Percentiles rank a stretch among this genome's conserved stretches.
Conservation (phyloP, 2,329 filamentous ascomycete genomes). For the Xylaria sp. region DNA sequence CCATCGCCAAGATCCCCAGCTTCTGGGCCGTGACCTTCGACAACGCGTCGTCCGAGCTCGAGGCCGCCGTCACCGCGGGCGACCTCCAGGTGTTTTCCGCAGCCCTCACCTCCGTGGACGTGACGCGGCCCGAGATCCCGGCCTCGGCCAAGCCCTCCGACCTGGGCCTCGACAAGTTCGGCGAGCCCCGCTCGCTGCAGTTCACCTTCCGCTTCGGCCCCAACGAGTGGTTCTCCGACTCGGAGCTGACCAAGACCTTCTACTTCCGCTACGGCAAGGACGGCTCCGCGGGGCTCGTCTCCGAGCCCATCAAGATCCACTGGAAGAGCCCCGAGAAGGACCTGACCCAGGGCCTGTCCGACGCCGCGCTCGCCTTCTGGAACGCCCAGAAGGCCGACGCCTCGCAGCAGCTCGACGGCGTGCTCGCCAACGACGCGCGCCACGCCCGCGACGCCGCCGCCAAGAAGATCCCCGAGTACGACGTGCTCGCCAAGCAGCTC, state of each 20-base stretch:
- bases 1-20: conserved; percentile 68
- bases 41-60: conserved; percentile 66
- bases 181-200: conserved; percentile 71
- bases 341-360: conserved; percentile 70
- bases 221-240: conserved; percentile 72
- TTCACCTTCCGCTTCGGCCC: conserved; percentile 66
- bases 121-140: conserved; percentile 58
- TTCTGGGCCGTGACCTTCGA: conserved; percentile 79
- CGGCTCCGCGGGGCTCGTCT: conserved; percentile 70
- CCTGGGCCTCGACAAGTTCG: conserved; percentile 52
- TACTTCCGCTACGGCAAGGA: conserved; percentile 70
- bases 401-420: conserved; percentile 52
- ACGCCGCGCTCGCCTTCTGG: conserved; percentile 67
- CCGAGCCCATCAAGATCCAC: conserved; percentile 73
- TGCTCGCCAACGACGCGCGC: conserved; percentile 44
- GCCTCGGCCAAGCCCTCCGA: conserved; percentile 48
- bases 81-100: conserved; percentile 69
- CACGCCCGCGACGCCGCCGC: conserved; percentile 45
- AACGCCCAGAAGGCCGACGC: conserved; percentile 62
- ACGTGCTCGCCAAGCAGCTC: conserved; percentile 42
- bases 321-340: conserved; percentile 73
- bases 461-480: conserved; percentile 46
- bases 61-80: conserved; percentile 69
- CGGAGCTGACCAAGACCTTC: conserved; percentile 73
- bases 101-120: conserved; percentile 65